Percentiles rank a stretch among this genome's conserved stretches.
Evolutionary conservation across 2,329 filamentous ascomycete genomes (phyloP).

Genomic region (Fusarium goolgardi): DNA sequence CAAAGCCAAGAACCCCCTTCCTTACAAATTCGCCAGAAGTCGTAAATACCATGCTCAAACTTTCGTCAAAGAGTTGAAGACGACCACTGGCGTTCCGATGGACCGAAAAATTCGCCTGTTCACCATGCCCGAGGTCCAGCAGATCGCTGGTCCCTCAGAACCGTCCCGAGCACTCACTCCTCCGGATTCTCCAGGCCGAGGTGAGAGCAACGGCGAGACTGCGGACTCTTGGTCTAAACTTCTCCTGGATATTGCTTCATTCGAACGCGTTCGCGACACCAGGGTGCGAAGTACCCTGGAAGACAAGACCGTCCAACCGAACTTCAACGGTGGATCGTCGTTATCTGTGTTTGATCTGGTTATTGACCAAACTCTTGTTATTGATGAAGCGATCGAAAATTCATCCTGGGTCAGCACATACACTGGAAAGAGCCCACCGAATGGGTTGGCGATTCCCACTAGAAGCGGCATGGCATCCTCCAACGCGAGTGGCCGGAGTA

Average conservation of each 20-base stretch:
- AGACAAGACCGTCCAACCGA: conserved; percentile 78
- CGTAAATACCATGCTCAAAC: conserved; percentile 74
- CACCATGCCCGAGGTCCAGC: conserved; percentile 65
- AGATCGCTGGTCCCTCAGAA: conserved; percentile 50
- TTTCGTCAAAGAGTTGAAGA: conserved; percentile 83
- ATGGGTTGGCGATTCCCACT: conserved; percentile 54
- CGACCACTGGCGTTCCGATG: conserved; percentile 72
- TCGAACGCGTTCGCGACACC: conserved; percentile 55
- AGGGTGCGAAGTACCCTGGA: conserved; percentile 44
- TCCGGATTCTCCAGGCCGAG: conserved; percentile 55
- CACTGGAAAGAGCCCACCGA: conserved; percentile 49
- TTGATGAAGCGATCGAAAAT: conserved; percentile 78
- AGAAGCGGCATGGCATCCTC: conserved; percentile 45
- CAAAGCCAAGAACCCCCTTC: conserved; percentile 69
- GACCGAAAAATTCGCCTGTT: conserved; percentile 82
- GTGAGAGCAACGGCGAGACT: conserved; percentile 40
- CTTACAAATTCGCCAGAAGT: conserved; percentile 77
- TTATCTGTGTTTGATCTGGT: conserved; percentile 75
- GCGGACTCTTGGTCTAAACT: conserved; percentile 56
- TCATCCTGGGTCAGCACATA: conserved; percentile 69
- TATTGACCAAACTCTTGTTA: conserved; percentile 80
- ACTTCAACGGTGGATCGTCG: conserved; percentile 80
- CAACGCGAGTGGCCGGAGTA: conserved; percentile 72
- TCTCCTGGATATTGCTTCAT: conserved; percentile 64
- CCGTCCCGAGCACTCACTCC: conserved; percentile 54